phyloP scores from a whole-genome alignment of 257 asterid genomes.

The Gardenia jasminoides region DNA sequence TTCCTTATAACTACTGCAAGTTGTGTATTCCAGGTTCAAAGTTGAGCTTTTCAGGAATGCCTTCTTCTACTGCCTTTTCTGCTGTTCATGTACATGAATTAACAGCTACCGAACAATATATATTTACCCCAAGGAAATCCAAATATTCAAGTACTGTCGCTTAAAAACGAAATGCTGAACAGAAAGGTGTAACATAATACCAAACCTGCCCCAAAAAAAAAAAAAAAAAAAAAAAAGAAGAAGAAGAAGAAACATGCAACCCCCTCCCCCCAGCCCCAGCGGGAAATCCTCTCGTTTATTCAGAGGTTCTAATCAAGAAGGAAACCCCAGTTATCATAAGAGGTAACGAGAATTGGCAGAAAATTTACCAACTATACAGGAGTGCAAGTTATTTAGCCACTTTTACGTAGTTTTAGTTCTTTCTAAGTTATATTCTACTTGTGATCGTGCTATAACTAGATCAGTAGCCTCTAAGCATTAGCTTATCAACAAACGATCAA shows the following conservation, averaged over 20 bases:
- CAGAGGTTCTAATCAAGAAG: background rate
- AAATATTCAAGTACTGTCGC: background rate
- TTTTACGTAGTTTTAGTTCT: background rate
- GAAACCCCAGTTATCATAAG: background rate
- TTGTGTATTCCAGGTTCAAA: background rate
- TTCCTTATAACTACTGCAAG: constrained; percentile 11
- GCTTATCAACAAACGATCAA: background rate
- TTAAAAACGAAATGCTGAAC: background rate
- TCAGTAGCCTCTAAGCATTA: background rate
- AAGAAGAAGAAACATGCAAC: too few relatives aligned
- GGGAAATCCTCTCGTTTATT: background rate
- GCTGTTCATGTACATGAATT: background rate
- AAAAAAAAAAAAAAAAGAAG: too few relatives aligned
- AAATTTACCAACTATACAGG: too few relatives aligned
- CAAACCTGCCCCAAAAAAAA: background rate
- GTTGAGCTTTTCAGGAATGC: background rate
- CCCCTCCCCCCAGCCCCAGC: background rate
- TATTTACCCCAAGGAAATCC: background rate
- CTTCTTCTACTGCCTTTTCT: background rate
- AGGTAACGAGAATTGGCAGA: background rate
- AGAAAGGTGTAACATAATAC: background rate
- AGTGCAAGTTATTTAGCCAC: background rate
- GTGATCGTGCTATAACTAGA: background rate
- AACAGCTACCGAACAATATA: background rate
- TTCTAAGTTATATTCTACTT: background rate